Evolutionary conservation across 2,329 filamentous ascomycete species (phyloP).

Genomic region (Purpureocillium lavendulum): DNA sequence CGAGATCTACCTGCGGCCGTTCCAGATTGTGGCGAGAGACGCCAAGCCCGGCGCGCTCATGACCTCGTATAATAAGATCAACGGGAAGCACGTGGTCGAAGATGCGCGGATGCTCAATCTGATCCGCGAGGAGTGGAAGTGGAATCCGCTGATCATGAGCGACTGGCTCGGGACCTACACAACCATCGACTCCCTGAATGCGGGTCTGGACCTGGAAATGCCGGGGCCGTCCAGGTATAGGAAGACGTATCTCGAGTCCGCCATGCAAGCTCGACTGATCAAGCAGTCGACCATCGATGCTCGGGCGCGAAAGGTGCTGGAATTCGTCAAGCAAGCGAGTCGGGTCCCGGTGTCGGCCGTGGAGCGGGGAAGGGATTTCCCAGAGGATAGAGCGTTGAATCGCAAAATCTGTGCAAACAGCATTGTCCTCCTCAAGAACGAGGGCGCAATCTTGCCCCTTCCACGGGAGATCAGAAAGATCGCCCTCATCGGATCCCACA

Average conservation of each 20-base stretch:
- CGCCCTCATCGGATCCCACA: conserved; percentile 48
- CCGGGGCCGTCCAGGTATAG: conserved; percentile 44
- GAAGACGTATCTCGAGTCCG: no score
- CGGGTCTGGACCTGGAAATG: conserved; percentile 53
- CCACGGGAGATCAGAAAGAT: conserved; percentile 54
- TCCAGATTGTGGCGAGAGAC: conserved; percentile 47
- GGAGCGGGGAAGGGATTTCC: no score
- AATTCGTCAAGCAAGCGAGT: conserved; percentile 51
- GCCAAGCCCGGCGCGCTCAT: conserved; percentile 45
- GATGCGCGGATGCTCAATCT: conserved; percentile 38
- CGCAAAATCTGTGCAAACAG: conserved; percentile 59
- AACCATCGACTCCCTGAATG: conserved; percentile 38
- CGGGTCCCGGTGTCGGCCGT: no score
- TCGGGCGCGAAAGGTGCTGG: conserved; percentile 46
- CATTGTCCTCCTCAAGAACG: conserved; percentile 68
- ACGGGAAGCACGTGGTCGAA: conserved; percentile 48
- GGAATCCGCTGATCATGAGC: conserved; percentile 49
- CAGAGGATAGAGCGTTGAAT: no score
- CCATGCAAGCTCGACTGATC: conserved; percentile 41
- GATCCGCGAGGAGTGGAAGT: conserved; percentile 48
- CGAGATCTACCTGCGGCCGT: conserved; percentile 50
- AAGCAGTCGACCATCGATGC: conserved; percentile 52
- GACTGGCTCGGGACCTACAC: conserved; percentile 53
- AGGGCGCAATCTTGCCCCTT: conserved; percentile 53
- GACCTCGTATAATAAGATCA: conserved; percentile 52